These are phyloP conservation scores for Trichoderma simmonsii DNA, from an alignment of 2,329 filamentous ascomycete genomes.

Conservation along the genomic window DNA sequence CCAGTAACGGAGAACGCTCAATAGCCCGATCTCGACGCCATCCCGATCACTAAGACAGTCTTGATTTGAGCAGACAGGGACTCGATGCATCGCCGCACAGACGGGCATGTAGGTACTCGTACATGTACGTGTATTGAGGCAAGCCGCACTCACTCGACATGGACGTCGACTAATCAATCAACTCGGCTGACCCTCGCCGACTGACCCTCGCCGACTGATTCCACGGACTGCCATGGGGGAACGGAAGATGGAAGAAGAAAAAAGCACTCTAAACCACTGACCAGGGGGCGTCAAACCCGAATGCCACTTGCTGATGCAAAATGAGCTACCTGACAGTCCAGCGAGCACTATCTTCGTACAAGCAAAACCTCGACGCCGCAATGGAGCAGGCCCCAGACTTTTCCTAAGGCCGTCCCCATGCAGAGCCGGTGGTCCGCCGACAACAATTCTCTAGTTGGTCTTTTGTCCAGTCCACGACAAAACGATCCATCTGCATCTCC, in stretches of 20 bases:
- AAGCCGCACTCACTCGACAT: neutral
- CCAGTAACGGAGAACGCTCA: neutral
- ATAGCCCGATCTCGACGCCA: conserved; percentile 15
- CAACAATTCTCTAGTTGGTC: neutral
- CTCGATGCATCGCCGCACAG: neutral
- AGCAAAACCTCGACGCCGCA: conserved; percentile 14
- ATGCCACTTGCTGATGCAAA: conserved; percentile 7
- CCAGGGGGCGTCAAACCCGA: conserved; percentile 1
- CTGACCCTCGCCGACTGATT: neutral
- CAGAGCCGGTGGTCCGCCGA: conserved; percentile 4
- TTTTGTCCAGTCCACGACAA: neutral
- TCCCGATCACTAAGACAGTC: conserved; percentile 1
- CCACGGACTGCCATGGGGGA: neutral
- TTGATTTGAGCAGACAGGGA: neutral
- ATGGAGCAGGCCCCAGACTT: conserved; percentile 7
- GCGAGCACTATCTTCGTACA: neutral
- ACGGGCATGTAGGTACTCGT: neutral
- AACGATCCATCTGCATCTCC: neutral
- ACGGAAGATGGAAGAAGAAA: neutral
- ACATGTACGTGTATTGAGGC: neutral
- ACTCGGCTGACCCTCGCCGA: neutral
- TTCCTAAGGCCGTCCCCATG: neutral
- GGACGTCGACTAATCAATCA: neutral
- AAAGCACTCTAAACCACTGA: neutral
- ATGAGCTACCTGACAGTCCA: neutral